These are phyloP conservation scores for Exophiala viscosa DNA, from an alignment of 2,329 filamentous ascomycete species.

Conservation along the genomic window DNA sequence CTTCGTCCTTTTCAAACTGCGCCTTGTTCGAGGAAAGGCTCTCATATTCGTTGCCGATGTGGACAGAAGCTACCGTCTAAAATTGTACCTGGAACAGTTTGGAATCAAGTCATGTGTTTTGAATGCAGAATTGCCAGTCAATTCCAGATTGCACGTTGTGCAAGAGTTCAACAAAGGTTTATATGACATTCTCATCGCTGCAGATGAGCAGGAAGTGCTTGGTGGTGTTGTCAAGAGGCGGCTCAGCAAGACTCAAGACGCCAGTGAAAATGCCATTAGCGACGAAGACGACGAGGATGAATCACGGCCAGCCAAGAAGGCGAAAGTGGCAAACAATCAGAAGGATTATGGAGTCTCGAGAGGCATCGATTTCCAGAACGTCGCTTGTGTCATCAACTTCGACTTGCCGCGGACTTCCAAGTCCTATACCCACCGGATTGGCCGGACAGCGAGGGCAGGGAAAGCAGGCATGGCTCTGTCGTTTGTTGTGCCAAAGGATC, in stretches of 20 bases:
- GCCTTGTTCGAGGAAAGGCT: constrained; percentile 88
- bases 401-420: constrained; percentile 84
- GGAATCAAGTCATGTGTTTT: constrained; percentile 89
- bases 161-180: constrained; percentile 96
- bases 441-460: constrained; percentile 84
- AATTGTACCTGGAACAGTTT: constrained; percentile 95
- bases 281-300: constrained; percentile 38
- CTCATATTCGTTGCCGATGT: constrained; percentile 82
- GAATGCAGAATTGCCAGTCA: constrained; percentile 91
- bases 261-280: constrained; percentile 35
- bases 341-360: constrained; percentile 93
- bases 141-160: constrained; percentile 88
- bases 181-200: constrained; percentile 97
- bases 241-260: constrained; percentile 27
- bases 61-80: constrained; percentile 84
- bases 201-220: constrained; percentile 82
- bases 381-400: constrained; percentile 93
- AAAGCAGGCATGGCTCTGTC: constrained; percentile 94
- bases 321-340: constrained; percentile 65
- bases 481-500: constrained; percentile 78
- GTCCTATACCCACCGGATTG: constrained; percentile 96
- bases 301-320: constrained; percentile 52
- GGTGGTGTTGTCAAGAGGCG: constrained; percentile 44
- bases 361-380: constrained; percentile 95
- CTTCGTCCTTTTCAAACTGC: constrained; percentile 93